phyloP scores from a whole-genome alignment of 2,329 filamentous ascomycete genomes.

The Dactylellina parvicollis region DNA sequence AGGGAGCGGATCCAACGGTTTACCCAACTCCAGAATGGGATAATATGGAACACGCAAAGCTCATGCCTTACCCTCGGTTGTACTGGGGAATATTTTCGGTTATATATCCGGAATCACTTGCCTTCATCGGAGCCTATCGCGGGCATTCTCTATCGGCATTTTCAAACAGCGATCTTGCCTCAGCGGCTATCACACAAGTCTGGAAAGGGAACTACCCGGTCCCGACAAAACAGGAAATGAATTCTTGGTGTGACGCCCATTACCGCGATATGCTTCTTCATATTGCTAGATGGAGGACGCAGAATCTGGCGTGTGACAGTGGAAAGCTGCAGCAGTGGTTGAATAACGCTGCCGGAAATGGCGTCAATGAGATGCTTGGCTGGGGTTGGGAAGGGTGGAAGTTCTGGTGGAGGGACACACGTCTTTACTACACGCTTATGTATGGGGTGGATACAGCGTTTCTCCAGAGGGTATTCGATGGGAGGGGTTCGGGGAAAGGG shows the following conservation, averaged over 20 bases:
- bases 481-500: constrained; percentile 54
- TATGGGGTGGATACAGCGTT: constrained; percentile 60
- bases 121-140: constrained; percentile 58
- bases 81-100: constrained; percentile 60
- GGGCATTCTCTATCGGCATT: constrained; percentile 56
- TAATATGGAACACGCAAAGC: constrained; percentile 28
- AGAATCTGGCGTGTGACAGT: constrained; percentile 24
- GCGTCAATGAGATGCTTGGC: constrained; percentile 59
- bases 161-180: constrained; percentile 58
- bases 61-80: constrained; percentile 55
- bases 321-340: constrained; percentile 58
- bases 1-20: constrained; percentile 57
- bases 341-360: constrained; percentile 59
- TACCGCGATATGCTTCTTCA: constrained; percentile 6
- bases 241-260: constrained; percentile 53
- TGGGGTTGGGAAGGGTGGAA: constrained; percentile 59
- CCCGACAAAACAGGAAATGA: constrained; percentile 58
- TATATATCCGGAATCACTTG: constrained; percentile 58
- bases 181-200: constrained; percentile 59
- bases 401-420: constrained; percentile 60
- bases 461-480: constrained; percentile 61
- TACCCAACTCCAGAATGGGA: constrained; percentile 22
- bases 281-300: constrained; percentile 3
- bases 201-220: constrained; percentile 58
- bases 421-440: constrained; percentile 59